These are phyloP conservation scores for Lonicera japonica DNA, from an alignment of 129 eudicot species.

Conservation along the genomic window DNA sequence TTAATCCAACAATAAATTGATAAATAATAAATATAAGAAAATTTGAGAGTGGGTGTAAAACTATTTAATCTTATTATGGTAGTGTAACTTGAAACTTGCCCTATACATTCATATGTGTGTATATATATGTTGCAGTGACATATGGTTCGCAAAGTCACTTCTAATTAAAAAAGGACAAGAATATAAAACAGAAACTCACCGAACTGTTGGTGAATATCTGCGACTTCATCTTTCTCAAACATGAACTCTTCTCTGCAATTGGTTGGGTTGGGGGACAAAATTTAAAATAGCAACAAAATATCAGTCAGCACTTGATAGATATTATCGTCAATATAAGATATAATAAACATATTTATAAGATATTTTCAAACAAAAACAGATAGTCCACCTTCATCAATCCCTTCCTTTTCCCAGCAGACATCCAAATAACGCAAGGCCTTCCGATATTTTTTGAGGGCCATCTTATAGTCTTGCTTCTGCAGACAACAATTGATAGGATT, in stretches of 20 bases:
- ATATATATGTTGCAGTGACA: background rate
- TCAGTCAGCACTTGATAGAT: background rate
- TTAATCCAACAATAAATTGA: too few relatives aligned
- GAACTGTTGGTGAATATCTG: conserved; percentile 93
- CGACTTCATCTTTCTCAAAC: conserved; percentile 68
- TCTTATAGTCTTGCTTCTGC: conserved; percentile 85
- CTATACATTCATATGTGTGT: too few relatives aligned
- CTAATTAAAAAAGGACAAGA: background rate
- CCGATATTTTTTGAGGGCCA: conserved; percentile 86
- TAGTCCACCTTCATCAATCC: conserved; percentile 77
- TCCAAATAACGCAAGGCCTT: conserved; percentile 96
- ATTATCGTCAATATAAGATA: background rate
- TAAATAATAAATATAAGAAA: too few relatives aligned
- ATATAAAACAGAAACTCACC: conserved; percentile 41
- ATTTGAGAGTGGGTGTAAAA: too few relatives aligned
- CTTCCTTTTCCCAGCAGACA: conserved; percentile 93
- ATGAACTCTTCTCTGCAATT: conserved; percentile 46
- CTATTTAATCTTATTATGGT: too few relatives aligned
- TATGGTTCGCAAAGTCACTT: background rate
- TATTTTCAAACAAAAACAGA: conserved; percentile 1
- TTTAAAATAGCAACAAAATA: background rate
- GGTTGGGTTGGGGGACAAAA: background rate
- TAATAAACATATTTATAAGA: background rate
- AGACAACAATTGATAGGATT: conserved; percentile 4
- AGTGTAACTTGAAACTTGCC: too few relatives aligned